phyloP scores from a whole-genome alignment of 179 eudicot genomes.

The Sideroxylon spinosum region DNA sequence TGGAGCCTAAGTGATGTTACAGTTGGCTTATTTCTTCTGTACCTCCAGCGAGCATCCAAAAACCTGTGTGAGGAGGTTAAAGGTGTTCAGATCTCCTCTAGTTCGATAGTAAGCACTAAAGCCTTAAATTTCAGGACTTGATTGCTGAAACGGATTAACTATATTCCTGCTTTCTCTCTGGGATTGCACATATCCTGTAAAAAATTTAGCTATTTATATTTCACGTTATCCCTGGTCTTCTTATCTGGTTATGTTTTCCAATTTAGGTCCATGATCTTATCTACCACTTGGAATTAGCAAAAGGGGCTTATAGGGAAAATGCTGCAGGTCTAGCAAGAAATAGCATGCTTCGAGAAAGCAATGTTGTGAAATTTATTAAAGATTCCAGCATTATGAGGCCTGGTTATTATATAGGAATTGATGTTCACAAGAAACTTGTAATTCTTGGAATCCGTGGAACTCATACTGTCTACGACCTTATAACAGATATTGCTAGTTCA shows the following conservation, averaged over 20 bases:
- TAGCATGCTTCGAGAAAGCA: constrained; percentile 89
- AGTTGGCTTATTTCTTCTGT: constrained; percentile 77
- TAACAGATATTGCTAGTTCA: constrained; percentile 80
- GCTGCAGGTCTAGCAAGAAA: constrained; percentile 70
- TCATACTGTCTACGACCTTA: constrained; percentile 78
- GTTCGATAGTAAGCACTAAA: constrained; percentile 47
- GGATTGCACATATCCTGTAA: background rate
- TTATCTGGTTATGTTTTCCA: constrained; percentile 15
- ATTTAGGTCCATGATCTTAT: constrained; percentile 76
- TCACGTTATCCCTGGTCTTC: background rate
- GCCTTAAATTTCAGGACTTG: background rate
- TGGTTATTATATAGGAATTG: constrained; percentile 88
- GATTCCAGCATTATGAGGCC: constrained; percentile 86
- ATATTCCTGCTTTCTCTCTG: background rate
- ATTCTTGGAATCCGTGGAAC: constrained; percentile 98
- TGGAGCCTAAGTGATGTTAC: constrained; percentile 96
- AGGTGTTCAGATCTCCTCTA: constrained; percentile 70
- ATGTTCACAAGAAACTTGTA: constrained; percentile 71
- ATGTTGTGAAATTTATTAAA: constrained; percentile 68
- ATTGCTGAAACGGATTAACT: background rate
- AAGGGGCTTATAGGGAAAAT: constrained; percentile 65
- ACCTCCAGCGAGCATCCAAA: constrained; percentile 80
- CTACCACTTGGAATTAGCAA: constrained; percentile 82
- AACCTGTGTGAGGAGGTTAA: constrained; percentile 60
- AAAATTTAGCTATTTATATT: background rate